phyloP scores from a whole-genome alignment of 805 yeast genomes.

The Metahyphopichia silvanorum region DNA sequence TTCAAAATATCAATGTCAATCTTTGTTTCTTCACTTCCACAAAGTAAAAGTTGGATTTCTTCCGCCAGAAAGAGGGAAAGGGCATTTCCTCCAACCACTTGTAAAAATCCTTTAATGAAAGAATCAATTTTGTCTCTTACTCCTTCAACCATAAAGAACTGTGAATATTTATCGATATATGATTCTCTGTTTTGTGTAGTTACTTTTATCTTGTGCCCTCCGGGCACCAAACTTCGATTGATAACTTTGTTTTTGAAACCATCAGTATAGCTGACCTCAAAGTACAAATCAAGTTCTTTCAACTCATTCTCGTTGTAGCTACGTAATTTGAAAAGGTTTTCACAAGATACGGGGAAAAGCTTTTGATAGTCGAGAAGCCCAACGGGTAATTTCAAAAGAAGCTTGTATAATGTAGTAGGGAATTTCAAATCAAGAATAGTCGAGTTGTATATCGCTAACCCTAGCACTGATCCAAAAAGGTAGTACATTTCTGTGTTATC shows the following conservation, averaged over 20 bases:
- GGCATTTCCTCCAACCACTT: conserved; percentile 78
- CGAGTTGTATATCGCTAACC: conserved; percentile 88
- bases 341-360: conserved; percentile 64
- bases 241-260: conserved; percentile 36
- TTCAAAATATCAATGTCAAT: conserved; percentile 65
- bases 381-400: conserved; percentile 55
- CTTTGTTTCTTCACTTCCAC: conserved; percentile 68
- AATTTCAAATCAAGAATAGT: conserved; percentile 77
- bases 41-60: conserved; percentile 73
- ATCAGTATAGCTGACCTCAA: conserved; percentile 60
- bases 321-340: conserved; percentile 28
- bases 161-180: conserved; percentile 62
- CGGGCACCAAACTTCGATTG: conserved; percentile 50
- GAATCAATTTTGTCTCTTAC: conserved; percentile 51
- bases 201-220: conserved; percentile 58
- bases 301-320: conserved; percentile 24
- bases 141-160: conserved; percentile 56
- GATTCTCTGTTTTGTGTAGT: conserved; percentile 53
- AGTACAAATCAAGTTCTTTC: conserved; percentile 48
- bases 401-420: conserved; percentile 75
- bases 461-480: conserved; percentile 81
- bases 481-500: conserved; percentile 56
- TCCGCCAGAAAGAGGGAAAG: conserved; percentile 75
- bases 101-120: conserved; percentile 67
- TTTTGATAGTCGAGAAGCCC: conserved; percentile 63